phyloP scores from a whole-genome alignment of 192 early-diverging fungal genomes.

The Backusella tarrabulga region DNA sequence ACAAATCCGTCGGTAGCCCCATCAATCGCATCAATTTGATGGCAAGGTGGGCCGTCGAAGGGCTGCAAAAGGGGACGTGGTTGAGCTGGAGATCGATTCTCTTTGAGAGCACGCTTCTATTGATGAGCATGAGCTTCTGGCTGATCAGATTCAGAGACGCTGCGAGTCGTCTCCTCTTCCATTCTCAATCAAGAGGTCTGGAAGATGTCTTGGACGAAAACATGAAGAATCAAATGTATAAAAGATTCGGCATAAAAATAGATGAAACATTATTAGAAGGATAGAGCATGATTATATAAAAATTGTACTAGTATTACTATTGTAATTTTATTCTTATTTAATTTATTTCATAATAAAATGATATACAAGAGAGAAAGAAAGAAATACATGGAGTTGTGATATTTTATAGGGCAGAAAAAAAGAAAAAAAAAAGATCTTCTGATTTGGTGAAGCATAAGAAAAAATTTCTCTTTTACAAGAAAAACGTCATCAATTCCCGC shows the following conservation, averaged over 20 bases:
- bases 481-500: neutral
- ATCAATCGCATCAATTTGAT: slow-evolving; percentile 89
- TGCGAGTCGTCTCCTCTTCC: slow-evolving; percentile 32
- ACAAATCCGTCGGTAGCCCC: slow-evolving; percentile 79
- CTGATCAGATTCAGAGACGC: slow-evolving; percentile 42
- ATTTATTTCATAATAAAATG: neutral
- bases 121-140: slow-evolving; percentile 64
- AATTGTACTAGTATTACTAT: neutral
- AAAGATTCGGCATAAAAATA: slow-evolving; percentile 78
- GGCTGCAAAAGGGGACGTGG: slow-evolving; percentile 27
- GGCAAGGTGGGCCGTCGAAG: slow-evolving; percentile 74
- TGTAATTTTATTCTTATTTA: neutral
- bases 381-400: neutral
- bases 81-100: slow-evolving; percentile 23
- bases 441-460: neutral
- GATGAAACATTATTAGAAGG: slow-evolving; percentile 77
- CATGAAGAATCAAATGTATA: slow-evolving; percentile 63
- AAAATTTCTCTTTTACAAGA: neutral
- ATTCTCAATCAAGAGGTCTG: slow-evolving; percentile 50
- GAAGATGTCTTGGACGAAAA: slow-evolving; percentile 76
- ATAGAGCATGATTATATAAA: slow-evolving; percentile 21
- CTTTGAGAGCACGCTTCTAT: slow-evolving; percentile 57
- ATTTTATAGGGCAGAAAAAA: neutral
- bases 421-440: neutral
- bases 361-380: neutral